Evolutionary conservation across 306 rosid species (phyloP).

Genomic region (Lathyrus tuberosus): DNA sequence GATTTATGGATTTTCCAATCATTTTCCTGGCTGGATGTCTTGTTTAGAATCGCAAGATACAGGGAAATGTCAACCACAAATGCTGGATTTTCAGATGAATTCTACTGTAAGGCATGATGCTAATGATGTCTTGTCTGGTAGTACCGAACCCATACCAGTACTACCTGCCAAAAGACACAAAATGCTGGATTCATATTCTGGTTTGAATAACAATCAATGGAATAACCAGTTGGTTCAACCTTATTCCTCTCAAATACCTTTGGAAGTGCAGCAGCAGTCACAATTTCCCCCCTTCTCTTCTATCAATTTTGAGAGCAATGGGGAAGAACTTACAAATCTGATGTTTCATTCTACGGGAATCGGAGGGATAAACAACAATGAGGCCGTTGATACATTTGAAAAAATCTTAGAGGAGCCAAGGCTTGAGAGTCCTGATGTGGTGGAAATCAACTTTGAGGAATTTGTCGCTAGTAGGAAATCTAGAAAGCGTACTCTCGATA

Average conservation of each 20-base stretch:
- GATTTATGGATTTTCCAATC: constrained; percentile 17
- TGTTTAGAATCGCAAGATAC: neutral
- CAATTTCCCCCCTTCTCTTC: constrained; percentile 36
- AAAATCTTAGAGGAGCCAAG: neutral
- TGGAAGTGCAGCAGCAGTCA: constrained; percentile 36
- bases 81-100: neutral
- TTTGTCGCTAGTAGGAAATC: neutral
- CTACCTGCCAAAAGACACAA: too few relatives aligned
- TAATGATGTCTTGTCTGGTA: neutral
- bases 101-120: too few relatives aligned
- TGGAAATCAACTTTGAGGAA: constrained; percentile 3
- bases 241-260: constrained; percentile 27
- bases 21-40: neutral
- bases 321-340: neutral
- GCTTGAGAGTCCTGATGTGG: neutral
- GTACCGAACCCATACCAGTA: too few relatives aligned
- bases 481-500: neutral
- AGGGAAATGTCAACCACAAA: neutral
- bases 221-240: constrained; percentile 29
- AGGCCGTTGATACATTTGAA: constrained; percentile 14
- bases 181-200: too few relatives aligned
- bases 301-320: neutral
- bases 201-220: neutral
- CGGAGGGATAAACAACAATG: constrained; percentile 13
- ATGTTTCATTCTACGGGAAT: neutral